These are phyloP conservation scores for Cryptosporidium sp. DNA, from an alignment of 169 alveolate species.

Conservation along the genomic window DNA sequence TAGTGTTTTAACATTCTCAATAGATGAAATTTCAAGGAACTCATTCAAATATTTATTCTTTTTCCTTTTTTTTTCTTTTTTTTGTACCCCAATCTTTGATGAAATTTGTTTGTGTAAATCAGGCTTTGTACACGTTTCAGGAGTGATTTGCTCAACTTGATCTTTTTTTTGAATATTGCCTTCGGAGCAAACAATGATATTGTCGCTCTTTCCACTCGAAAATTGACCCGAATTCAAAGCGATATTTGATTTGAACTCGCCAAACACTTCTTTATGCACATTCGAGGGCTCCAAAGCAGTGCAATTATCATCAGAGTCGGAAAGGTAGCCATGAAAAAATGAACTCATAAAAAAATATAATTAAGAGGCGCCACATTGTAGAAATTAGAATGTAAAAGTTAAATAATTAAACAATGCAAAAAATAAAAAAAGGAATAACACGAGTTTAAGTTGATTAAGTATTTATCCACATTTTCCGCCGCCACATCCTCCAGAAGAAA, in stretches of 20 bases:
- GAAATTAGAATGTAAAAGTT: background rate
- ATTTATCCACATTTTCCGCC: constrained; percentile 92
- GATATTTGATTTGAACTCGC: background rate
- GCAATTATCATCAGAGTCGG: constrained; percentile 1
- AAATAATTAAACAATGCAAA: background rate
- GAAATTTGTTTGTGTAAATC: background rate
- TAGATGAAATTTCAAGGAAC: background rate
- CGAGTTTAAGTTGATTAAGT: background rate
- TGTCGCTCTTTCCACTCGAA: background rate
- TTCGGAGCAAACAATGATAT: background rate
- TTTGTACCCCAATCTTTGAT: background rate
- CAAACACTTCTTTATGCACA: background rate
- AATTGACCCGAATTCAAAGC: background rate
- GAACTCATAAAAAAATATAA: background rate
- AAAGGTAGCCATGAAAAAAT: constrained; percentile 1
- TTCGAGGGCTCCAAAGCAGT: background rate
- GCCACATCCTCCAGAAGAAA: constrained; percentile 95
- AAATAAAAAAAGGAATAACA: background rate
- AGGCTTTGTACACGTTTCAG: background rate
- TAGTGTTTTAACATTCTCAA: constrained; percentile 4
- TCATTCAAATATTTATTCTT: constrained; percentile 39
- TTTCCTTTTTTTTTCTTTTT: constrained; percentile 3
- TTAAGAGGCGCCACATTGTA: background rate
- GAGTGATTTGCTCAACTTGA: background rate
- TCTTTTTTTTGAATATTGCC: background rate